Percentiles rank a stretch among this genome's conserved stretches.
Evolutionary conservation across 2,329 filamentous ascomycete genomes (phyloP).

Genomic region (Karstenula rhodostoma): DNA sequence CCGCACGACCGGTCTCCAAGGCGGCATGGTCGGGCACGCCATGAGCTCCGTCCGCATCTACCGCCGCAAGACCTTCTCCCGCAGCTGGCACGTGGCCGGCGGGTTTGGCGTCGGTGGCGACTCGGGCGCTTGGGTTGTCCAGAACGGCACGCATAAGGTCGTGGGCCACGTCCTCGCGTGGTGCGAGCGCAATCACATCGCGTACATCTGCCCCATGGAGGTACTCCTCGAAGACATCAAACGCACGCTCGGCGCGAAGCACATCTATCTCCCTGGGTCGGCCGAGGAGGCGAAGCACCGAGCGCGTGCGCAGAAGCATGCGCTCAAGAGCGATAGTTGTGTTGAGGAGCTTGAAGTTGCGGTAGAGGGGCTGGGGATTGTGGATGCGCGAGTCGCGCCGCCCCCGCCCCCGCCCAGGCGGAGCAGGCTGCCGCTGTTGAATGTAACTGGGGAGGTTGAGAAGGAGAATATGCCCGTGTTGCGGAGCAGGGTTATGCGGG

Average conservation of each 20-base stretch:
- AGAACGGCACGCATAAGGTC: conserved; percentile 77
- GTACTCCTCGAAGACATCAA: conserved; percentile 86
- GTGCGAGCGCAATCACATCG: conserved; percentile 79
- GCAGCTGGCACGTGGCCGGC: conserved; percentile 70
- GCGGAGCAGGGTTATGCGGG: conserved; percentile 33
- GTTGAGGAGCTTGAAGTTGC: conserved; percentile 35
- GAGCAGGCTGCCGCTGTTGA: conserved; percentile 15
- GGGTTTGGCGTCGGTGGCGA: conserved; percentile 81
- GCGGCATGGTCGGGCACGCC: conserved; percentile 77
- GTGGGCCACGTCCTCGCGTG: conserved; percentile 92
- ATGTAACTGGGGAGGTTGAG: conserved; percentile 30
- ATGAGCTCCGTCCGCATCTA: conserved; percentile 88
- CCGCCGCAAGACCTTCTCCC: conserved; percentile 80
- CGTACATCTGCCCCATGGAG: conserved; percentile 96
- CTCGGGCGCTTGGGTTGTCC: conserved; percentile 91
- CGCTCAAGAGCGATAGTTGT: conserved; percentile 15
- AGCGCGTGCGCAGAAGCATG: conserved; percentile 17
- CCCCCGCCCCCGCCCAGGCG: conserved; percentile 17
- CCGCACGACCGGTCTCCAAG: conserved; percentile 83
- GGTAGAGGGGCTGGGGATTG: conserved; percentile 42
- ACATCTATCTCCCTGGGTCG: conserved; percentile 74
- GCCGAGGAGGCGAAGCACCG: conserved; percentile 35
- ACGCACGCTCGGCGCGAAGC: conserved; percentile 73
- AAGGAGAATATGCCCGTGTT: conserved; percentile 39
- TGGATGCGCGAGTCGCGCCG: conserved; percentile 35